Evolutionary conservation across 768 basidiomycete genomes (phyloP), one percentile per base, ranked within the genome.

Genomic region (Hygrocybe punicea): DNA sequence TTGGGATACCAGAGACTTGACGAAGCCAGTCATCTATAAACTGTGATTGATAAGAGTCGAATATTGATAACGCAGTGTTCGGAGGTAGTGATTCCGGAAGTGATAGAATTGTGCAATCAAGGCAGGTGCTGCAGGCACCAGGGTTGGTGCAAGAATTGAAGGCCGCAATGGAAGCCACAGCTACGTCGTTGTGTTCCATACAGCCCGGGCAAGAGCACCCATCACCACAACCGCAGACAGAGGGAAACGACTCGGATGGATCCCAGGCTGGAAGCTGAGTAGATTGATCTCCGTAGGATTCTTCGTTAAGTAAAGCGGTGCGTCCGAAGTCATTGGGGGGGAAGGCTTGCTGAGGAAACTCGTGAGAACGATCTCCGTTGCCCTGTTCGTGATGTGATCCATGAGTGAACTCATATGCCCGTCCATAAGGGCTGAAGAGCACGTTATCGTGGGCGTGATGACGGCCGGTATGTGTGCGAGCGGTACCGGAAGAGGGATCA

Each of bases 121-220:
- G 69, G 59, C 87, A 89, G 34, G 79, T 76, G 1, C 58, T 34
- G 66, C 77, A 74, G 57, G 68, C 35, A 59, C 71, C 60, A 40
- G 77, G 69, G 68, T 77, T 67, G 58, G 68, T 50, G 65, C 69
- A 78, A 5, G 76, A 71, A 0, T 73, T 67, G 59, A 71, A 73
- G 35, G 51, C 33, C 13, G 72, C 65, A 2, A 79, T 69, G 9
- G 71, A 61, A 3, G 73, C 68, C 23, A 48, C 47, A 6, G 69
- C 65, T n/a, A 70, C 58, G 24, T 67, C 75, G 36, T 69, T 80
- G 60, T 87, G 85, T 40, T 84, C 75, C 47, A 78, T 65, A 60
- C 86, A 88, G 6, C 86, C 87, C 1, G 85, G 81, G 60, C 87
- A 89, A 17, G 75, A 69, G 65, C 87, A 89, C 2, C 70, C 71